A percentile compares a stretch with the other conserved stretches of the same genome.
These are phyloP conservation scores for Kluyveromyces marxianus DNA, from an alignment of 1,139 yeast genomes.

Conservation along the genomic window DNA sequence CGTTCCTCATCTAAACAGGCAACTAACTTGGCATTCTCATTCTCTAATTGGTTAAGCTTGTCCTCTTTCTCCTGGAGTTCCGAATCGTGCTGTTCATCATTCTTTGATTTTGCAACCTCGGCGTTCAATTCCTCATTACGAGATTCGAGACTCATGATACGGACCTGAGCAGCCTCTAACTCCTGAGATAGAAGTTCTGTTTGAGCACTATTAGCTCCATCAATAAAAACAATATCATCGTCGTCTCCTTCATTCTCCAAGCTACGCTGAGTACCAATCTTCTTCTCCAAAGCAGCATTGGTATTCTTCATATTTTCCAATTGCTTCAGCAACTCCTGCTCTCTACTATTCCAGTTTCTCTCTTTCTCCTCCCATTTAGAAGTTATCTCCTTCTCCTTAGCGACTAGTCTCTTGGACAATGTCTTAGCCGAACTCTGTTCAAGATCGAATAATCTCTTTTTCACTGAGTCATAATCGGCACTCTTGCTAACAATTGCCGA, in stretches of 20 bases:
- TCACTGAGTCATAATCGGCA: conserved; percentile 76
- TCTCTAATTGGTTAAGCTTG: conserved; percentile 50
- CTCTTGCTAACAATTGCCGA: conserved; percentile 54
- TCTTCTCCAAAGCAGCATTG: conserved; percentile 46
- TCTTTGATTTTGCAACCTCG: conserved; percentile 44
- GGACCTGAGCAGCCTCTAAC: conserved; percentile 61
- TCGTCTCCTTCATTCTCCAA: conserved; percentile 27
- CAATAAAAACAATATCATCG: conserved; percentile 13
- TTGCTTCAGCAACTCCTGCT: conserved; percentile 39
- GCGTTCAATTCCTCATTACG: conserved; percentile 69
- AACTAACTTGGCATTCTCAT: conserved; percentile 56
- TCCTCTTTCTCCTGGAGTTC: conserved; percentile 32
- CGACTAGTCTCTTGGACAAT: conserved; percentile 37
- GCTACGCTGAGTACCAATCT: conserved; percentile 43
- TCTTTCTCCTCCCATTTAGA: conserved; percentile 57
- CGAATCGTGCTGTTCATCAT: conserved; percentile 28
- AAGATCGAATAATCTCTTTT: conserved; percentile 47
- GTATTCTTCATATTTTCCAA: conserved; percentile 39
- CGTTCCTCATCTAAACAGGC: conserved; percentile 53
- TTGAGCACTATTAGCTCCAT: conserved; percentile 15
- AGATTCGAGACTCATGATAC: conserved; percentile 65
- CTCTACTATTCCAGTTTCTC: conserved; percentile 50
- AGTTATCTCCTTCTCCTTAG: conserved; percentile 57
- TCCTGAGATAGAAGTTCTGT: conserved; percentile 66
- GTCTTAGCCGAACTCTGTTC: conserved; percentile 54